Conservation (phyloP, 2,329 filamentous ascomycete species). For the Cordyceps pruinosa region DNA sequence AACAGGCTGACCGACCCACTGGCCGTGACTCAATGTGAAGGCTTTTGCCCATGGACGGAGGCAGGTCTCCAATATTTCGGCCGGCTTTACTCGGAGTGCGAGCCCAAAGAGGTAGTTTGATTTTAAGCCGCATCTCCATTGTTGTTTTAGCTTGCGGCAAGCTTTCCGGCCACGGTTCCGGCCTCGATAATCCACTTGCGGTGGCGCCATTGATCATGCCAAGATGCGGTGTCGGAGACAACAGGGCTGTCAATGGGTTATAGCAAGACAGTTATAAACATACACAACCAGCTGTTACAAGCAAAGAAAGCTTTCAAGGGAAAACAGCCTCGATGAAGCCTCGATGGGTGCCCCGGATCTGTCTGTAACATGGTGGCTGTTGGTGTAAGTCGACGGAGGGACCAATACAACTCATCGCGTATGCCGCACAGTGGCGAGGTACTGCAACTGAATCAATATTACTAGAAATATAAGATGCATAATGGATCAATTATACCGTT, state of each 20-base stretch:
- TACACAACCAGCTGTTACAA: not conserved
- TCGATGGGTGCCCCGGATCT: not conserved
- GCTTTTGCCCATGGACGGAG: not conserved
- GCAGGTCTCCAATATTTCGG: not conserved
- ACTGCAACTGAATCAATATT: not conserved
- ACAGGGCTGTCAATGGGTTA: too few relatives aligned
- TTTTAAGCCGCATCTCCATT: constrained; percentile 9
- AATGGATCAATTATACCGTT: not conserved
- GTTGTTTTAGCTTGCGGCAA: not conserved
- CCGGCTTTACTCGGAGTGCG: constrained; percentile 8
- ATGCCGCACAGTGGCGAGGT: not conserved
- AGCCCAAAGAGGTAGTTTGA: not conserved
- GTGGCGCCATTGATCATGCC: constrained; percentile 8
- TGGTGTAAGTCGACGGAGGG: not conserved
- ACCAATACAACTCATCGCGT: not conserved
- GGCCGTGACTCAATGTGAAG: not conserved
- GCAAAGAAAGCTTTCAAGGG: not conserved
- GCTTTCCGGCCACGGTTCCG: constrained; percentile 8
- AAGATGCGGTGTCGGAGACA: constrained; percentile 8
- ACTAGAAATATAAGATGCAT: not conserved
- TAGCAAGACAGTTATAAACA: too few relatives aligned
- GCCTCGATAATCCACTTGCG: constrained; percentile 4
- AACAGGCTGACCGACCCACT: constrained; percentile 5
- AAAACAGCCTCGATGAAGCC: not conserved
- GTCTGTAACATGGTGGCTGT: not conserved